phyloP scores from a whole-genome alignment of 371 early-diverging fungal species.

The Mucor sp. region DNA sequence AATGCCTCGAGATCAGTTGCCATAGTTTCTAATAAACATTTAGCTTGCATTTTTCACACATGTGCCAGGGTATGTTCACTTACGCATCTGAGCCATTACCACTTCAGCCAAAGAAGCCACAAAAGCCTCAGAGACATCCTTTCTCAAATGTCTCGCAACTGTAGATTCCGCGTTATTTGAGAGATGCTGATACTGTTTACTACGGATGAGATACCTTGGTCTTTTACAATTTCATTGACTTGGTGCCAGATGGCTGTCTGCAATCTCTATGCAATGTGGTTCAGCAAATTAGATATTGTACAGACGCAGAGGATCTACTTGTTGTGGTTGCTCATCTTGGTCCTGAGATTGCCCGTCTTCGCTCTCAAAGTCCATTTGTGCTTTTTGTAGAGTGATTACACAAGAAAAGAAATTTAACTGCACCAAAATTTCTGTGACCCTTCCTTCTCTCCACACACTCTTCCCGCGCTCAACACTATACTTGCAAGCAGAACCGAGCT shows the following conservation, averaged over 20 bases:
- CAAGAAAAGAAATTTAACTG: neutral
- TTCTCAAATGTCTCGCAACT: conserved; percentile 11
- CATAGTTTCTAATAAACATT: conserved; percentile 15
- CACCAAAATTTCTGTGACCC: neutral
- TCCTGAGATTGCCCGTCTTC: neutral
- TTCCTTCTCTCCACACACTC: neutral
- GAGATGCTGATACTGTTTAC: neutral
- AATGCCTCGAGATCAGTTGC: conserved; percentile 29
- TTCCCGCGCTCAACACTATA: neutral
- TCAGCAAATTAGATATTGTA: neutral
- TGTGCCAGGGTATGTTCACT: neutral
- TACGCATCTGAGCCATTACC: conserved; percentile 20
- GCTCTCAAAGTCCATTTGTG: neutral
- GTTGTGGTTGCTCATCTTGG: neutral
- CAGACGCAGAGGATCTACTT: neutral
- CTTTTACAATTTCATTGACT: conserved; percentile 11
- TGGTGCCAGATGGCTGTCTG: conserved; percentile 16
- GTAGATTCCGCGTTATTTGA: neutral
- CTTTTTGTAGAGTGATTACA: neutral
- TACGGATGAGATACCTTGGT: conserved; percentile 12
- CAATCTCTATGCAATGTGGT: conserved; percentile 8
- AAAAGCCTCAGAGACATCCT: conserved; percentile 16
- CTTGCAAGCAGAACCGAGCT: neutral
- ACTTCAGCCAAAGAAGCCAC: conserved; percentile 20
- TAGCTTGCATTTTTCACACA: neutral